Evolutionary conservation across 352 stramenopile species (phyloP), one percentile per base, ranked within the genome.

Genomic region (Pythium guiyangense): DNA sequence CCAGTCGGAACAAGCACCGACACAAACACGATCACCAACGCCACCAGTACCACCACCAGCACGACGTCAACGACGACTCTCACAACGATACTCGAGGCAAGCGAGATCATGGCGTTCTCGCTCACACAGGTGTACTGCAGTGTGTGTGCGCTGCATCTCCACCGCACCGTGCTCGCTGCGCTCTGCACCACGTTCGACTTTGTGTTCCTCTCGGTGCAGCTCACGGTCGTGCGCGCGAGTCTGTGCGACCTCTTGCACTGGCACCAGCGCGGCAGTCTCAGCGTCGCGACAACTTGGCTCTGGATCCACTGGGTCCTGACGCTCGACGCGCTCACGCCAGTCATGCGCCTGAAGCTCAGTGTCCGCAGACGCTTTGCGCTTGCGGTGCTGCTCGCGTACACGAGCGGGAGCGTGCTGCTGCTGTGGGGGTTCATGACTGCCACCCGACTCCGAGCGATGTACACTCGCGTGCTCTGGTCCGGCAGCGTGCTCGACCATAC

Each of bases 111-210:
- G 14, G 20, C 9, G 29, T 40, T 59, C 9, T 4, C 44, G n/a
- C 1, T 44, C 1, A 58, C 52, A 3, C 3, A 44, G 4, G 9
- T 34, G 12, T 59, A 51, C 37, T 52, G 43, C 6, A 9, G n/a
- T 2, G 39, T 12, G 18, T 52, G 17, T 18, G 39, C 12, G 18
- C 27, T 51, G 2, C 54, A 55, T 12, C 56, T 49, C n/a, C 60
- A 66, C 9, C 47, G 60, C 2, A 42, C 11, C 10, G 15, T 62
- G 25, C 12, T 52, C 6, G 0, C 22, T 0, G 40, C 57, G 6
- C 50, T 68, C 25, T 20, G 49, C 20, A 64, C 52, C 9, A 61
- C 46, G 11, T 68, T 68, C n/a, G 51, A 61, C 20, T 64, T 56
- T 20, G 39, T 20, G n/a, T n/a, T n/a, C n/a, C n/a, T n/a, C n/a